Conservation (phyloP, 805 yeast species). For the Lipomyces yamanashiensis region DNA sequence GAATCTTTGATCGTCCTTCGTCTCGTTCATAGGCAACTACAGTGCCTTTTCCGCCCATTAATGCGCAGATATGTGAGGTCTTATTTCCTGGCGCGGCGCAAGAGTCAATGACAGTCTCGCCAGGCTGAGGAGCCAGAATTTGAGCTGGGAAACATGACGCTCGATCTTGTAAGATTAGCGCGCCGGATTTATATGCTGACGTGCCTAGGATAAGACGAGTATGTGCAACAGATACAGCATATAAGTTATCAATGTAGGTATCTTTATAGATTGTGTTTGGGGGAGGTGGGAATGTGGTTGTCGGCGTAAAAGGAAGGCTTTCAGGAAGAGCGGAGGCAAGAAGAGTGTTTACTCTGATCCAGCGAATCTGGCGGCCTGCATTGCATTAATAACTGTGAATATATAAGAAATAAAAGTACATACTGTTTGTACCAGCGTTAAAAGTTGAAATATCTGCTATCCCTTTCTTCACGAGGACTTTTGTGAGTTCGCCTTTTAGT, state of each 20-base stretch:
- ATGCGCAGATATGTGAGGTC: conserved; percentile 87
- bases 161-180: conserved; percentile 88
- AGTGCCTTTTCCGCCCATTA: conserved; percentile 47
- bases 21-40: conserved; percentile 91
- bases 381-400: no score
- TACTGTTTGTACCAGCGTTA: conserved; percentile 18
- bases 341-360: conserved; percentile 62
- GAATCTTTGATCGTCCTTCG: conserved; percentile 65
- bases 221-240: conserved; percentile 77
- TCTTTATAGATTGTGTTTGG: conserved; percentile 74
- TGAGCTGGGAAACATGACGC: conserved; percentile 97
- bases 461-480: conserved; percentile 72
- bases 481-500: conserved; percentile 78
- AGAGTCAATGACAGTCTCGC: conserved; percentile 78
- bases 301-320: conserved; percentile 11
- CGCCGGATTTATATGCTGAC: conserved; percentile 73
- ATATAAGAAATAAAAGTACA: neutral
- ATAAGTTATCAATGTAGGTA: conserved; percentile 71
- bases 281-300: conserved; percentile 36
- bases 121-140: conserved; percentile 67
- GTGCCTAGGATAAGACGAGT: conserved; percentile 62
- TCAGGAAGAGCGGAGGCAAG: conserved; percentile 47
- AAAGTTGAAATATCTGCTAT: conserved; percentile 53
- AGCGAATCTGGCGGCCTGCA: conserved; percentile 48
- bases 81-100: conserved; percentile 99